Percentiles rank a stretch among this genome's conserved stretches.
These are phyloP conservation scores for Acmispon strigosus DNA, from an alignment of 306 rosid genomes.

Conservation along the genomic window DNA sequence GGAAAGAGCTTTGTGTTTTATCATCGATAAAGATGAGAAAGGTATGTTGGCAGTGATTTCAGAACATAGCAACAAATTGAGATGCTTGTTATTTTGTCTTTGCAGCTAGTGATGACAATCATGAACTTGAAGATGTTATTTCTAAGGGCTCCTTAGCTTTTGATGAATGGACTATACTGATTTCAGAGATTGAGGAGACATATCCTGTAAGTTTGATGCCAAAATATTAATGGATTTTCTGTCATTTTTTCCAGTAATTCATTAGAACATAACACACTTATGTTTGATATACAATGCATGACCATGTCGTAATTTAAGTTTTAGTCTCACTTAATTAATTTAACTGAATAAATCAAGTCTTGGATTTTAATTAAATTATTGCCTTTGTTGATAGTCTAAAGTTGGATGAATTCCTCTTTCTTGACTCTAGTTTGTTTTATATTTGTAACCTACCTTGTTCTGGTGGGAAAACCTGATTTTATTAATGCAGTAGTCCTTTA, in stretches of 20 bases:
- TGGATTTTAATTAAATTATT: neutral
- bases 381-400: neutral
- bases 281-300: neutral
- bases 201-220: slow-evolving; percentile 47
- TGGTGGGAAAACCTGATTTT: neutral
- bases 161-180: slow-evolving; percentile 61
- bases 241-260: neutral
- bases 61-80: neutral
- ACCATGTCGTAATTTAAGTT: neutral
- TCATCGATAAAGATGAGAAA: neutral
- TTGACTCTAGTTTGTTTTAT: neutral
- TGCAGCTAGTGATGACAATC: slow-evolving; percentile 48
- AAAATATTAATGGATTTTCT: neutral
- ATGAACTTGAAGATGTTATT: slow-evolving; percentile 33
- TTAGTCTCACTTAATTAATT: neutral
- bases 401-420: neutral
- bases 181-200: slow-evolving; percentile 48
- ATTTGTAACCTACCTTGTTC: neutral
- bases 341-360: neutral
- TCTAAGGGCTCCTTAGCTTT: slow-evolving; percentile 43
- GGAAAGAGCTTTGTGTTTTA: neutral
- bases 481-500: neutral
- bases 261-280: neutral
- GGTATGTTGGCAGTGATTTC: neutral
- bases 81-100: slow-evolving; percentile 3